Evolutionary conservation across 2,329 filamentous ascomycete species (phyloP).

Genomic region (Nakataea oryzae): DNA sequence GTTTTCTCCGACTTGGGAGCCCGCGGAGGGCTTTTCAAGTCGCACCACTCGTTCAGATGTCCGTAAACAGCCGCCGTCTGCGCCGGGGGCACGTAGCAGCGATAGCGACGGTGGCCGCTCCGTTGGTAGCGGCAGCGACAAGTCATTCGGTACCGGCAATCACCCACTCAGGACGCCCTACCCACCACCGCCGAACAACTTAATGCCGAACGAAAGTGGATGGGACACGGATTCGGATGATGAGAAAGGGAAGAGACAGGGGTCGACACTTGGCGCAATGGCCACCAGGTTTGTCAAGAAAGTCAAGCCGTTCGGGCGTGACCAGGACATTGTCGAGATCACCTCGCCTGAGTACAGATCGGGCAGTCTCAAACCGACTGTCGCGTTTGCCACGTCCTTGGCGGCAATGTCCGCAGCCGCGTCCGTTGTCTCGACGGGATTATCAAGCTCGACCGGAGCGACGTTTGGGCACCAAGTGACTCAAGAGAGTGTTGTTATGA

Average conservation of each 20-base stretch:
- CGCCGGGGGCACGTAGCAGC: not conserved
- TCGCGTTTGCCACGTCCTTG: not conserved
- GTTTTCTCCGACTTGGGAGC: not conserved
- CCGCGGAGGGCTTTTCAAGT: not conserved
- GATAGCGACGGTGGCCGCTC: not conserved
- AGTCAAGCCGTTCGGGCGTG: conserved; percentile 2
- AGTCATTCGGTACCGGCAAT: not conserved
- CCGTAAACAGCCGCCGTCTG: not conserved
- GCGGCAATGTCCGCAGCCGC: not conserved
- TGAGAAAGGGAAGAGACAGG: conserved; percentile 4
- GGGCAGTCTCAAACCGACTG: not conserved
- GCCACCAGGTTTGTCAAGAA: not conserved
- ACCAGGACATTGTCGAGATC: not conserved
- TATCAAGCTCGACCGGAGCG: not conserved
- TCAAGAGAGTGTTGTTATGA: not conserved
- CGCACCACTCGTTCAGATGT: not conserved
- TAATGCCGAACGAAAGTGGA: conserved; percentile 5
- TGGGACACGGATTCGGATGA: conserved; percentile 10
- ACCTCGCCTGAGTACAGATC: not conserved
- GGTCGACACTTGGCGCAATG: conserved; percentile 1
- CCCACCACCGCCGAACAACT: not conserved
- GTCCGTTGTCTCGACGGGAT: not conserved
- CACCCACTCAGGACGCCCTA: conserved; percentile 9
- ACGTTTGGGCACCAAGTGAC: not conserved
- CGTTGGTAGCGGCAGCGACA: not conserved